phyloP scores from a whole-genome alignment of 1,139 yeast species.

The Taphrina confusa region DNA sequence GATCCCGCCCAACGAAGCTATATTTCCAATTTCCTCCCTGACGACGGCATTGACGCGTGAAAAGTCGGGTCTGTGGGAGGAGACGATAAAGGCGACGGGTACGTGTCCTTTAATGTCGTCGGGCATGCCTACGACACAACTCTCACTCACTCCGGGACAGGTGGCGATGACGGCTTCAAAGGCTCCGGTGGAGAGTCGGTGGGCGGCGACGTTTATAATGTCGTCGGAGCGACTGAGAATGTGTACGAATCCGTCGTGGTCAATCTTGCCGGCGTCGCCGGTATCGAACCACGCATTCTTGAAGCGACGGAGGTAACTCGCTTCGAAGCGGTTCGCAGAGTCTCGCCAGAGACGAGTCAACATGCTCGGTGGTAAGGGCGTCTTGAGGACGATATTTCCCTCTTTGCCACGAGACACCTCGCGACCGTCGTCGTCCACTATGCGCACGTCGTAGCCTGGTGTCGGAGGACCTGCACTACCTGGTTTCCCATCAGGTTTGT shows the following conservation, averaged over 20 bases:
- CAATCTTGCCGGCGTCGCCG: conserved; percentile 32
- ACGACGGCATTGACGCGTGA: conserved; percentile 7
- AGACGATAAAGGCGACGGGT: conserved; percentile 26
- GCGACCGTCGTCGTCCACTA: conserved; percentile 29
- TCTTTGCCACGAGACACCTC: conserved; percentile 10
- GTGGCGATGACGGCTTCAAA: conserved; percentile 31
- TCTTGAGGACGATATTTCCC: conserved; percentile 31
- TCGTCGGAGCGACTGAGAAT: conserved; percentile 33
- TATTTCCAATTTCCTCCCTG: conserved; percentile 29
- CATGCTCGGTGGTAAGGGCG: conserved; percentile 30
- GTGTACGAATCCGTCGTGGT: conserved; percentile 29
- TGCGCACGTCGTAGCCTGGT: conserved; percentile 28
- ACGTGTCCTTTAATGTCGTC: conserved; percentile 30
- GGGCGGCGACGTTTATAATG: conserved; percentile 34
- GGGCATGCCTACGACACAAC: conserved; percentile 34
- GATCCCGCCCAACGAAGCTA: conserved; percentile 23
- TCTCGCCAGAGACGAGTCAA: conserved; percentile 26
- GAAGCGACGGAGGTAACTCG: conserved; percentile 27
- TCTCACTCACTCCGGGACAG: conserved; percentile 20
- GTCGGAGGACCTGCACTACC: conserved; percentile 35
- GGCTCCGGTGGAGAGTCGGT: conserved; percentile 26
- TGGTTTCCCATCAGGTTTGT: conserved; percentile 33
- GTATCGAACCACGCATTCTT: conserved; percentile 28
- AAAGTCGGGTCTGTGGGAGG: conserved; percentile 2
- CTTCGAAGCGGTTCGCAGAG: conserved; percentile 12